A percentile compares a stretch with the other conserved stretches of the same genome.
phyloP scores from a whole-genome alignment of 2,329 filamentous ascomycete species.

The Alternaria atra region DNA sequence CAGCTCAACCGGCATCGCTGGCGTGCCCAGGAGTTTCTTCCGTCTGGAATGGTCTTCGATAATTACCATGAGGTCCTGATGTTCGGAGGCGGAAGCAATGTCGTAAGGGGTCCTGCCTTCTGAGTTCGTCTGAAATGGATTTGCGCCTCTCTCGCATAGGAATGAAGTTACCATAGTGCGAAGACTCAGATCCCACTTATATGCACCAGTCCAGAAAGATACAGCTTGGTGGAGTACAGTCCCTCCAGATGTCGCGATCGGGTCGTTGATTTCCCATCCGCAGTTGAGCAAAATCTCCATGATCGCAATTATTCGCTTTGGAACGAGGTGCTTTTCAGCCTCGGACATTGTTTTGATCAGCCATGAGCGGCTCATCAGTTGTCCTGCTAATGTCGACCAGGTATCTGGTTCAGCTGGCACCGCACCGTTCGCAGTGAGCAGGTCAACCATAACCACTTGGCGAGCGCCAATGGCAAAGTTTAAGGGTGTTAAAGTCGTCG shows the following conservation, averaged over 20 bases:
- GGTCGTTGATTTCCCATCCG: constrained; percentile 30
- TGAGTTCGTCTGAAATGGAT: constrained; percentile 22
- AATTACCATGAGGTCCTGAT: constrained; percentile 26
- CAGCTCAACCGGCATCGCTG: constrained; percentile 25
- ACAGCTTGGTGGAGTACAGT: constrained; percentile 37
- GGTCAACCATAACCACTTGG: constrained; percentile 34
- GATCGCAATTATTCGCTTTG: constrained; percentile 23
- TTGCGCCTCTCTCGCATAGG: constrained; percentile 26
- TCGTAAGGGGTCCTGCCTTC: constrained; percentile 33
- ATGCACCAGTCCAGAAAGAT: constrained; percentile 33
- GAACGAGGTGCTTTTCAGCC: constrained; percentile 23
- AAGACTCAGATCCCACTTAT: constrained; percentile 31
- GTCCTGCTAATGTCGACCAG: constrained; percentile 32
- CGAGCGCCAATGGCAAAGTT: constrained; percentile 35
- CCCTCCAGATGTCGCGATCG: constrained; percentile 17
- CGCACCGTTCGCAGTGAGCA: constrained; percentile 28
- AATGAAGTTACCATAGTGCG: constrained; percentile 23
- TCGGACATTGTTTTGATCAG: constrained; percentile 34
- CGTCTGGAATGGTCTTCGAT: constrained; percentile 16
- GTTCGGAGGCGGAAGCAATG: constrained; percentile 25
- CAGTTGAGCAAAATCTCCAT: constrained; percentile 25
- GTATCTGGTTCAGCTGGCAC: constrained; percentile 28
- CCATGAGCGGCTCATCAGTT: constrained; percentile 35
- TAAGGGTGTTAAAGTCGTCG: constrained; percentile 28
- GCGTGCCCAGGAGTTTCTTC: constrained; percentile 18